Base-by-base conservation (phyloP, 495 filamentous ascomycete species). In the Lepidopterella palustris region DNA sequence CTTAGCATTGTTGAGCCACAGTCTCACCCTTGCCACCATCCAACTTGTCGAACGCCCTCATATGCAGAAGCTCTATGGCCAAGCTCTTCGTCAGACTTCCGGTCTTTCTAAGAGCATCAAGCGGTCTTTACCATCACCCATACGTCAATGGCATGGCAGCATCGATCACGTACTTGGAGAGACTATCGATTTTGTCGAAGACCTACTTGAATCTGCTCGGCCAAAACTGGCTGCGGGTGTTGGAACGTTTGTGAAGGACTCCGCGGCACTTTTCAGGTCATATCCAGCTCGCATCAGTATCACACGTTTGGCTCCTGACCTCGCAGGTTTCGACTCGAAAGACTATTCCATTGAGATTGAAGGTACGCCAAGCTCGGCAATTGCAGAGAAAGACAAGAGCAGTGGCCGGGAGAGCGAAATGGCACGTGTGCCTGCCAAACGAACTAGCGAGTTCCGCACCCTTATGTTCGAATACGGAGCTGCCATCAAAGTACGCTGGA, bases 61-160 rank as follows among this genome's bases (percentile, higher is more conserved):
- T 73, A 98, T 98, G 93, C 90, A 96, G 73, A 97, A 96, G 76
- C 80, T 97, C 24, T 98, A 98, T 67, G 93, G 93, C 40, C 79
- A 82, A 57, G 85, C 82, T 67, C 76, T 98, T 25, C 86, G 95
- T 63, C 78, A 85, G 63, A 89, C 95, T 73, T 91, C 92, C 10
- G 95, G 93, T 63, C 78, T 98, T 25, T 90, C 90, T 39, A 92
- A 89, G 73, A 97, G 88, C 69, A 78, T 98, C 62, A 88, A 88
- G 69, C 84, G 87, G 57, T 88, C 89, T 3, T 76, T 98, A n/a
- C 93, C 93, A 3, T 84, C 86, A n/a, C 86, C 89, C 5, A 73
- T 90, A 15, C 74, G 78, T 52, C 78, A 87, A 64, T 87, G 89
- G 78, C 87, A 90, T 63, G 85, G 86, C 26, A 92, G 85, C 59